Evolutionary conservation across 257 asterid genomes (phyloP).

Genomic region (Cruciata laevipes): DNA sequence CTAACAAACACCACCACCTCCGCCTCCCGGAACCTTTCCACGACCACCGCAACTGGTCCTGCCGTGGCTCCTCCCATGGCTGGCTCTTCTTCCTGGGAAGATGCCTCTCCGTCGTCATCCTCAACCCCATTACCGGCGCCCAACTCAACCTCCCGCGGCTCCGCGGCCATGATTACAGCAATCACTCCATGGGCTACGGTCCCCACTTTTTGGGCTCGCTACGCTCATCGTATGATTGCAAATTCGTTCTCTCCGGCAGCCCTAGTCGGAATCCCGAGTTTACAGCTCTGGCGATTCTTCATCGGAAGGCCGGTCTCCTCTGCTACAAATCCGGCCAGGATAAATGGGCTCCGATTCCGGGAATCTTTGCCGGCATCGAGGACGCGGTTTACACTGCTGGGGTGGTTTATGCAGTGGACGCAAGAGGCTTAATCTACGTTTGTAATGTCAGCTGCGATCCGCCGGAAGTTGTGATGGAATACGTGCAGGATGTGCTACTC

Average conservation of each 20-base stretch:
- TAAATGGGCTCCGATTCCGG: slow-evolving; percentile 47
- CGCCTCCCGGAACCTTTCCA: slow-evolving; percentile 54
- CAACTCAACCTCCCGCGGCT: slow-evolving; percentile 50
- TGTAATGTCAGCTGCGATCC: slow-evolving; percentile 37
- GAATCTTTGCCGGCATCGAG: slow-evolving; percentile 30
- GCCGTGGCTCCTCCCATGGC: slow-evolving; percentile 74
- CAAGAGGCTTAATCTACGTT: slow-evolving; percentile 42
- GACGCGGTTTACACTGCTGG: slow-evolving; percentile 50
- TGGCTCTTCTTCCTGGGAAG: slow-evolving; percentile 63
- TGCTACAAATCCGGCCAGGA: slow-evolving; percentile 36
- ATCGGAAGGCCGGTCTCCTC: slow-evolving; percentile 28
- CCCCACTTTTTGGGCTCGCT: too few relatives aligned
- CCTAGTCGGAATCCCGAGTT: slow-evolving; percentile 33
- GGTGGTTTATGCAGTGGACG: slow-evolving; percentile 43
- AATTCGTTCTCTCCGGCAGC: slow-evolving; percentile 38
- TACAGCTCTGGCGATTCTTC: slow-evolving; percentile 46
- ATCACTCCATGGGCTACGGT: too few relatives aligned
- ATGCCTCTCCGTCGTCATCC: slow-evolving; percentile 49
- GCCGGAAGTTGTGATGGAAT: slow-evolving; percentile 24
- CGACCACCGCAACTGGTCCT: too few relatives aligned
- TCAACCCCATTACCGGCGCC: slow-evolving; percentile 65
- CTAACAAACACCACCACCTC: slow-evolving; percentile 34
- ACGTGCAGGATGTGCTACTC: too few relatives aligned
- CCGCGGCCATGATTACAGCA: slow-evolving; percentile 41
- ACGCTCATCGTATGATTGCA: too few relatives aligned